Evolutionary conservation across 768 basidiomycete species (phyloP).

Genomic region (Termitomyces bulborhizus): DNA sequence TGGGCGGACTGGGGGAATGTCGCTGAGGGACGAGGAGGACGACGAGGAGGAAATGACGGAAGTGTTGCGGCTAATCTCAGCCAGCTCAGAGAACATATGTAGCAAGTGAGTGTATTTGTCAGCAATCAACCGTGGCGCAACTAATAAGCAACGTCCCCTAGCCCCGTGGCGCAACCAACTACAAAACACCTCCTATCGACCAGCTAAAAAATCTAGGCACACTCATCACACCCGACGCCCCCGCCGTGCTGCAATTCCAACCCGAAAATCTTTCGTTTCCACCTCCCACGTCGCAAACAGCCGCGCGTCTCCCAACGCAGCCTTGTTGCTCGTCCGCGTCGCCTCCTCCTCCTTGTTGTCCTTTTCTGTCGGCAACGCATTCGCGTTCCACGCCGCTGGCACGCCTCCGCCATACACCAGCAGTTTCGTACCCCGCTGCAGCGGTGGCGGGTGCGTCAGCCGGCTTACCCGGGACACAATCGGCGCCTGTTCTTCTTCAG

Average conservation of each 20-base stretch:
- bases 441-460: constrained; percentile 58
- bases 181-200: too few relatives aligned
- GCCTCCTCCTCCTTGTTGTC: constrained; percentile 11
- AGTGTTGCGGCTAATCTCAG: constrained; percentile 68
- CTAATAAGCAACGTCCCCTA: too few relatives aligned
- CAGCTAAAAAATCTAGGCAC: too few relatives aligned
- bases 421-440: constrained; percentile 45
- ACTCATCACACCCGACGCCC: constrained; percentile 13
- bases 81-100: constrained; percentile 25
- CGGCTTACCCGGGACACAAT: constrained; percentile 56
- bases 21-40: constrained; percentile 35
- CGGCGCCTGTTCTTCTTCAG: constrained; percentile 31
- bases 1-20: constrained; percentile 40
- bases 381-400: constrained; percentile 49
- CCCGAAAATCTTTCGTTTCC: constrained; percentile 42
- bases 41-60: constrained; percentile 69
- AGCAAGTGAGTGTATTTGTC: not conserved
- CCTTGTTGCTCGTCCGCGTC: constrained; percentile 18
- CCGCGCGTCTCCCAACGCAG: constrained; percentile 43
- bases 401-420: constrained; percentile 42
- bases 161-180: not conserved
- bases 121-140: not conserved
- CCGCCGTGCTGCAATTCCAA: constrained; percentile 27
- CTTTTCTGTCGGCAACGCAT: constrained; percentile 25
- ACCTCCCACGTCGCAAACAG: constrained; percentile 55